Evolutionary conservation across 2,329 filamentous ascomycete species (phyloP).

Genomic region (Penicillium sp.): DNA sequence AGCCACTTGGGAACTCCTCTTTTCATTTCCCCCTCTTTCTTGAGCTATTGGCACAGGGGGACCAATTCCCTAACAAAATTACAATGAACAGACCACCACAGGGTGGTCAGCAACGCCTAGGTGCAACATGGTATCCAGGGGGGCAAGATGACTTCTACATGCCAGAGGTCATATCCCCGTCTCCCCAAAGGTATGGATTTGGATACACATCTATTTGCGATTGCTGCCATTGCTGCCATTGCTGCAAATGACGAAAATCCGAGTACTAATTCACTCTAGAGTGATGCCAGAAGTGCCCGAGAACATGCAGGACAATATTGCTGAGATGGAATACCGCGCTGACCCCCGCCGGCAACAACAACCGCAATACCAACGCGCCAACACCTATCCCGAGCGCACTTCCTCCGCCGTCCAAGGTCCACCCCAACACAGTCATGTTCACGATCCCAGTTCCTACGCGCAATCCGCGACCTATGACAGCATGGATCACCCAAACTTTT

Average conservation of each 20-base stretch:
- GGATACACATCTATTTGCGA: neutral
- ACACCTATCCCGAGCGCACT: slow-evolving; percentile 30
- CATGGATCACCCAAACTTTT: slow-evolving; percentile 65
- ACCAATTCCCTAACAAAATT: neutral
- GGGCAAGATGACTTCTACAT: slow-evolving; percentile 61
- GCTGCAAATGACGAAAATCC: slow-evolving; percentile 15
- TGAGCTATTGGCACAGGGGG: neutral
- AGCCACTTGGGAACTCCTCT: neutral
- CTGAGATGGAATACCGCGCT: slow-evolving; percentile 78
- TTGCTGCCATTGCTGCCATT: neutral
- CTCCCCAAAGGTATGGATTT: slow-evolving; percentile 54
- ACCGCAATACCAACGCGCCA: slow-evolving; percentile 24
- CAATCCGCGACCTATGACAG: slow-evolving; percentile 44
- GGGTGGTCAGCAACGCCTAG: slow-evolving; percentile 38
- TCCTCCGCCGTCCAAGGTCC: slow-evolving; percentile 31
- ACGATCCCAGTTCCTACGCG: slow-evolving; percentile 40
- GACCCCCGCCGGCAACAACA: slow-evolving; percentile 38
- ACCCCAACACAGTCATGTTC: slow-evolving; percentile 20
- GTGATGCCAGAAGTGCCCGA: slow-evolving; percentile 91
- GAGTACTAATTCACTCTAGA: slow-evolving; percentile 42
- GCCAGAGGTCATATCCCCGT: slow-evolving; percentile 60
- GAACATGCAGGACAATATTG: slow-evolving; percentile 91
- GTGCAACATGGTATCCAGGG: slow-evolving; percentile 61
- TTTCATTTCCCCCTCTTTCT: slow-evolving; percentile 2
- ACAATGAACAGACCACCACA: slow-evolving; percentile 33